Conservation (phyloP, 2,329 filamentous ascomycete genomes). For the Didymella pomorum region DNA sequence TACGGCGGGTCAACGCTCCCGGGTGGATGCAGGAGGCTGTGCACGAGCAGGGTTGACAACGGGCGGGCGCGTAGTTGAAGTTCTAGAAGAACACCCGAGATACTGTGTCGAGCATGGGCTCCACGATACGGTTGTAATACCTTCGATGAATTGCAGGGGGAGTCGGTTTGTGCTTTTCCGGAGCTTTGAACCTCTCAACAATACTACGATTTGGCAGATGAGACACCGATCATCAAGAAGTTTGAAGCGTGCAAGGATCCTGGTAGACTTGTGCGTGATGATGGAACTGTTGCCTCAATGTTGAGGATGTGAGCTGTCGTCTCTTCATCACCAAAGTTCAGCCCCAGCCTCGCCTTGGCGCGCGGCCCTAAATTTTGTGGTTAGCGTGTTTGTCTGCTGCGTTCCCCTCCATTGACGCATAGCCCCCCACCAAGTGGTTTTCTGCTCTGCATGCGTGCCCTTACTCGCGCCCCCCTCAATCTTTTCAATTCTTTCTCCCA, state of each 20-base stretch:
- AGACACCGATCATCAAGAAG: not conserved
- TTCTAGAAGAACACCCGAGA: conserved; percentile 1
- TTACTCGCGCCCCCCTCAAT: conserved; percentile 24
- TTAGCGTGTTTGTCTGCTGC: conserved; percentile 28
- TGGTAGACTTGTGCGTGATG: conserved; percentile 1
- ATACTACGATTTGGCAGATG: conserved; percentile 3
- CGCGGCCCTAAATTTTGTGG: conserved; percentile 31
- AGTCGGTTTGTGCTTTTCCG: conserved; percentile 12
- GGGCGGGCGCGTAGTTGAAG: not conserved
- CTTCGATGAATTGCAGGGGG: conserved; percentile 11
- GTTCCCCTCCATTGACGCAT: conserved; percentile 39
- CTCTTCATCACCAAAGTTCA: conserved; percentile 4
- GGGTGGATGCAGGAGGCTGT: conserved; percentile 7
- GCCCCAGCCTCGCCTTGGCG: conserved; percentile 22
- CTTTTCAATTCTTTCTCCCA: conserved; percentile 38
- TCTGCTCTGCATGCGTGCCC: conserved; percentile 26
- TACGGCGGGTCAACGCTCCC: conserved; percentile 2
- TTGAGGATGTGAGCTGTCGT: conserved; percentile 16
- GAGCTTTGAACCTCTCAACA: not conserved
- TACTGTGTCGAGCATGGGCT: conserved; percentile 4
- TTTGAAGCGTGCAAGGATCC: conserved; percentile 2
- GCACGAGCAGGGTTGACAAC: conserved; percentile 10
- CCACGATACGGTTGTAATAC: conserved; percentile 17
- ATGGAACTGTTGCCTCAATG: not conserved
- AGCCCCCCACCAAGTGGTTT: conserved; percentile 33